These are phyloP conservation scores for Closterium sp. DNA, from an alignment of 139 green algal genomes.

Conservation along the genomic window DNA sequence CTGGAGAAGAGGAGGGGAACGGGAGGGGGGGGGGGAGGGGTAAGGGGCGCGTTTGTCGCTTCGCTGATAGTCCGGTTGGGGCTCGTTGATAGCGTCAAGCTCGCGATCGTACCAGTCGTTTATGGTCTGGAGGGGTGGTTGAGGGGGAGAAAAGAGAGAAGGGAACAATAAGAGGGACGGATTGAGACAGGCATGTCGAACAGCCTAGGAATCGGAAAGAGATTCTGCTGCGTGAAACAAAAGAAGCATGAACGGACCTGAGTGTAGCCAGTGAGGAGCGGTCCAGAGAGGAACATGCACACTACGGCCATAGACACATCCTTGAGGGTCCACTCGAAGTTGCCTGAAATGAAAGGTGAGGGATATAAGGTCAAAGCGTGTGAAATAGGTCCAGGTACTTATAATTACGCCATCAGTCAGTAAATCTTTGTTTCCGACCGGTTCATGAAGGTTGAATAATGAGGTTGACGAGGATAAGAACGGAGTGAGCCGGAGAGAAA, in stretches of 20 bases:
- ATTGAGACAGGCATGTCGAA: background rate
- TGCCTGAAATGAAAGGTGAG: constrained; percentile 26
- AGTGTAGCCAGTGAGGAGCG: constrained; percentile 97
- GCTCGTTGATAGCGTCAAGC: too few relatives aligned
- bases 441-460: too few relatives aligned
- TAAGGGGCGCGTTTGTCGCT: too few relatives aligned
- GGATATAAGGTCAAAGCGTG: background rate
- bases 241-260: constrained; percentile 57
- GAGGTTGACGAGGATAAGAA: too few relatives aligned
- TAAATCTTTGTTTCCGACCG: too few relatives aligned
- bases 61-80: too few relatives aligned
- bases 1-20: constrained; percentile 23
- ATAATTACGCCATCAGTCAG: too few relatives aligned
- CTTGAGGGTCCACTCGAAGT: constrained; percentile 90
- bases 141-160: background rate
- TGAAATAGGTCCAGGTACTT: too few relatives aligned
- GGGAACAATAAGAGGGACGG: background rate
- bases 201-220: too few relatives aligned
- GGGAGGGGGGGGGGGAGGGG: background rate
- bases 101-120: too few relatives aligned
- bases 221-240: too few relatives aligned
- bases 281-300: constrained; percentile 93
- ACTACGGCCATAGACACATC: constrained; percentile 67
- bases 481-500: background rate
- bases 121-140: too few relatives aligned